phyloP scores from a whole-genome alignment of 139 green algal genomes.

The Gonium pectorale region DNA sequence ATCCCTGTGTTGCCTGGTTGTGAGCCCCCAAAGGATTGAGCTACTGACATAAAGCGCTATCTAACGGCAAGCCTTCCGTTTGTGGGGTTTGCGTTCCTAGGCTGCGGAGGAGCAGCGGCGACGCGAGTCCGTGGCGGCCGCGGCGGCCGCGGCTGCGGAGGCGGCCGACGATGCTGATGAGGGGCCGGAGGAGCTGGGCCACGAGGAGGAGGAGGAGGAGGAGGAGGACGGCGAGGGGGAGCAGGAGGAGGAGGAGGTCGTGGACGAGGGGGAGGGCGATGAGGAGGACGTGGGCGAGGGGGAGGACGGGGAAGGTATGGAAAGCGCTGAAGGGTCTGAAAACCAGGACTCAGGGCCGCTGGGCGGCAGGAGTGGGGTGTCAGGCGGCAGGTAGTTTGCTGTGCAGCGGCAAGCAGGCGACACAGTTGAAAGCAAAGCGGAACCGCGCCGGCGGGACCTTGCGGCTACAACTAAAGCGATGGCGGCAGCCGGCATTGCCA shows the following conservation, averaged over 20 bases:
- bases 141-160: background rate
- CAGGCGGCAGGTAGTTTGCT: no score
- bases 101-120: slow-evolving; percentile 23
- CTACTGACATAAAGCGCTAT: no score
- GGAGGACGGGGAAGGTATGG: background rate
- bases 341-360: no score
- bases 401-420: no score
- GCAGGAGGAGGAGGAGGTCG: background rate
- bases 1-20: background rate
- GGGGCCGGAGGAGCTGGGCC: background rate
- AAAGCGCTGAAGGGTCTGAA: no score
- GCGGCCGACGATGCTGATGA: background rate
- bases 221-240: background rate
- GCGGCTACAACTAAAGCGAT: no score
- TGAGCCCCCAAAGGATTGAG: background rate
- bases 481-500: no score
- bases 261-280: background rate
- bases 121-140: background rate
- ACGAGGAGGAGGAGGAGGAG: background rate
- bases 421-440: no score
- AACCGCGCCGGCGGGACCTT: no score
- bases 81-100: background rate
- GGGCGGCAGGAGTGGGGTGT: no score
- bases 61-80: no score
- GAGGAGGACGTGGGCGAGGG: background rate